Evolutionary conservation across 768 basidiomycete species (phyloP), one percentile per base, ranked within the genome.

Genomic region (Thelephora aurantiotincta): DNA sequence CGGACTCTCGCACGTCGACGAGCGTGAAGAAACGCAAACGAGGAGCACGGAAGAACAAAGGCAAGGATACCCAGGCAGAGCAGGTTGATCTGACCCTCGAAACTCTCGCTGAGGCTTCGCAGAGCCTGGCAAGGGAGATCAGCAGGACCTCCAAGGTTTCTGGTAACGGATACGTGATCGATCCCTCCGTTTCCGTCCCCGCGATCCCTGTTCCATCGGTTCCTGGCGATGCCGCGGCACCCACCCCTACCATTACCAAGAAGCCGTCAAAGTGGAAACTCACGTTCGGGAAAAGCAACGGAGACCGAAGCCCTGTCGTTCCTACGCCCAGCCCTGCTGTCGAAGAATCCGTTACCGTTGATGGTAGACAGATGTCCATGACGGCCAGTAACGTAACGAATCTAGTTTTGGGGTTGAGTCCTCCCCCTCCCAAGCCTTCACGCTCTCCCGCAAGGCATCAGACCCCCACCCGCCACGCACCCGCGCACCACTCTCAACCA

Each of bases 241-340:
- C 67, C 11, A 51, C 62, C 6, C 65, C 75, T 20, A 66, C 73
- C 54, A 67, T 72, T 53, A 54, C 63, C 48, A 90, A 88, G 70
- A 90, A 90, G 69, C 70, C 83, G 46, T 87, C 82, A n/a, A 87
- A 80, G 58, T 82, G 90, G 86, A 86, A 82, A 64, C 69, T 86
- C 56, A 70, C 78, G 55, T 83, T 89, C 62, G 70, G 84, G 51
- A 80, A 77, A 66, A 56, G 54, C 37, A 46, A 47, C 48, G 52
- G 50, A 23, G 52, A 47, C 11, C 16, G 38, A 4, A 9, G 26
- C 26, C 26, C 26, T 6, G 33, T 49, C 26, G 46, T 44, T 22
- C 38, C 52, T 16, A 51, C 54, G 47, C 44, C 54, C 6, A 35
- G 48, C 30, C 22, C 50, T 6, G 35, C 50, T 12, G 38, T 45